These are phyloP conservation scores for Bipolaris victoriae DNA, from an alignment of 2,329 filamentous ascomycete species.

Conservation along the genomic window DNA sequence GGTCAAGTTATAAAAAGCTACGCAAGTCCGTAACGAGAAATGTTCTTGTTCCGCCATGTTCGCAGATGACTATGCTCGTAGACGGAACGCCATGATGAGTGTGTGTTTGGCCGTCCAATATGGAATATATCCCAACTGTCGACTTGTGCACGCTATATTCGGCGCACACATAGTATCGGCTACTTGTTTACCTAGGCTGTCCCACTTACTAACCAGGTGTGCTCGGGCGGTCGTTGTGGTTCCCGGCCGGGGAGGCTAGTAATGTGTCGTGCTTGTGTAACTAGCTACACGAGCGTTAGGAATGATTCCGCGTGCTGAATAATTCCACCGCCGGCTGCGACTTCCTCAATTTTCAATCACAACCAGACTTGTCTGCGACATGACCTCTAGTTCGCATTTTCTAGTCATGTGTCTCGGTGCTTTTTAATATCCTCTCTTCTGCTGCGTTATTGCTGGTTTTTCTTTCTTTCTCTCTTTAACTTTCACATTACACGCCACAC, in stretches of 20 bases:
- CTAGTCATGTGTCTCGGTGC: too few relatives aligned
- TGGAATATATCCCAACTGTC: too few relatives aligned
- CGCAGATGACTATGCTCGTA: not conserved
- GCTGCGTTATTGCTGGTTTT: not conserved
- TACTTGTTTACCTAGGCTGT: too few relatives aligned
- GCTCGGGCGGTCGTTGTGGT: not conserved
- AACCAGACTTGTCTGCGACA: not conserved
- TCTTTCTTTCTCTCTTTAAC: slow-evolving; percentile 3
- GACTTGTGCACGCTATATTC: too few relatives aligned
- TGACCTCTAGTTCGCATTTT: too few relatives aligned
- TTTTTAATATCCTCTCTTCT: too few relatives aligned
- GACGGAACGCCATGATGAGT: not conserved
- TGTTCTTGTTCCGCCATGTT: not conserved
- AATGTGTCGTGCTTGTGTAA: slow-evolving; percentile 2
- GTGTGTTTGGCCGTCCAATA: not conserved
- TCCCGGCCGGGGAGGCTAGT: not conserved
- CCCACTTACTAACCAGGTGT: not conserved
- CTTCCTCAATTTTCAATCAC: too few relatives aligned
- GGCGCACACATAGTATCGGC: not conserved
- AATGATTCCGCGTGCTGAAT: slow-evolving; percentile 28
- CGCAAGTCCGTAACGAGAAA: slow-evolving; percentile 21
- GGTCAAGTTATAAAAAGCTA: slow-evolving; percentile 59
- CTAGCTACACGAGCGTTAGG: slow-evolving; percentile 5
- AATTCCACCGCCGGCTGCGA: slow-evolving; percentile 11
- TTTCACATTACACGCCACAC: not conserved